A percentile compares a stretch with the other conserved stretches of the same genome.
Conservation (phyloP, 192 early-diverging fungal genomes). For the Umbelopsis ramanniana region DNA sequence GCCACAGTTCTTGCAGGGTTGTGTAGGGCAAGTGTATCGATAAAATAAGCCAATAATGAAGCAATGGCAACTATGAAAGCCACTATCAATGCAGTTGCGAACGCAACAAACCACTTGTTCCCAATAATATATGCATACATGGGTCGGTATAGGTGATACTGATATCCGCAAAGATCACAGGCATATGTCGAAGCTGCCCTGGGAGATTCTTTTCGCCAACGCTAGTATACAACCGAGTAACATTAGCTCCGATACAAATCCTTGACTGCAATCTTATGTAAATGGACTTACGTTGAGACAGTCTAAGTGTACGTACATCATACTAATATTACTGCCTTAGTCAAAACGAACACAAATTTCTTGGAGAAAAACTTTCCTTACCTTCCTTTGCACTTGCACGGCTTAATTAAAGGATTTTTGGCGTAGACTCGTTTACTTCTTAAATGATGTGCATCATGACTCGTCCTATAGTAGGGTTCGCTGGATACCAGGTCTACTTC, state of each 20-base stretch:
- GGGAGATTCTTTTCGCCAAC: conserved; percentile 27
- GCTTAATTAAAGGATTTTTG: conserved; percentile 24
- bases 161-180: conserved; percentile 29
- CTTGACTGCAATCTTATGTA: not conserved
- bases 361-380: not conserved
- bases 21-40: not conserved
- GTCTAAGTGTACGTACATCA: conserved; percentile 24
- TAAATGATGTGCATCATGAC: not conserved
- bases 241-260: not conserved
- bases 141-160: conserved; percentile 25
- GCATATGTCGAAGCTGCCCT: conserved; percentile 22
- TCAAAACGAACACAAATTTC: too few species aligned
- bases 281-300: conserved; percentile 21
- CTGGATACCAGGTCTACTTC: not conserved
- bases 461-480: not conserved
- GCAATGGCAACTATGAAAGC: not conserved
- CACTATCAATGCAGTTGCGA: conserved; percentile 2
- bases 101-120: conserved; percentile 8
- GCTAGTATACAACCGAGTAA: not conserved
- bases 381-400: conserved; percentile 28
- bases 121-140: conserved; percentile 20
- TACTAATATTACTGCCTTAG: not conserved
- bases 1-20: not conserved
- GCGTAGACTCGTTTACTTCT: not conserved
- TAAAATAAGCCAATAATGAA: not conserved